Base-by-base conservation (phyloP, 768 basidiomycete species). In the Phylloporus sp. region DNA sequence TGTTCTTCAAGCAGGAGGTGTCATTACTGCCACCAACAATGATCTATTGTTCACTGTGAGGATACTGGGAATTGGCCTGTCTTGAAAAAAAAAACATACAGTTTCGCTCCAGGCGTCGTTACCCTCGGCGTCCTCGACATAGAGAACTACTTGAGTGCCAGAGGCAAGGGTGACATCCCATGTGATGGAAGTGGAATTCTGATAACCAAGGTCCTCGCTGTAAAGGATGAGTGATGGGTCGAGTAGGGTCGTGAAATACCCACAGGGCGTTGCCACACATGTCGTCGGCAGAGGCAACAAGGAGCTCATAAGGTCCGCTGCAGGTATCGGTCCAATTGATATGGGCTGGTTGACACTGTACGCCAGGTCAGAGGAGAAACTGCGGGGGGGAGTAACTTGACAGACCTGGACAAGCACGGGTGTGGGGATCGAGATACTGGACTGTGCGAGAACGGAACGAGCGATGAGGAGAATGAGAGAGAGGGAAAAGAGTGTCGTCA, bases 401-500 rank as follows among this genome's bases (percentile, higher is more conserved):
- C 54, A 13, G 60, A 85, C 86, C 76, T 86, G 81, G 55, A 66
- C 68, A 42, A 86, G 57, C 4, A 47, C 9, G 35, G 86, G 84
- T 23, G 78, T 78, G 57, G 60, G 63, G 60, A 89, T 72, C 36
- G 70, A 63, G 58, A 88, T 78, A 18, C 70, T 73, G 52, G 55
- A 36, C 39, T 63, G 62, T 1, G 87, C 83, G 48, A 78, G 59
- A 49, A 73, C 82, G 63, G 72, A 72, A 56, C 64, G 73, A 62
- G 80, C 59, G 67, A 83, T 72, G 59, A 74, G 64, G 63, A 78
- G 69, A 74, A 89, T 71, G 83, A 90, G 80, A 62, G 85, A 76
- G 72, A 80, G 66, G 54, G 79, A 77, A 88, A 88, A 46, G 87
- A 91, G 71, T 72, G 89, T 87, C 74, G 81, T 73, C 79, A 83